These are phyloP conservation scores for Solioccasus polychromus DNA, from an alignment of 768 basidiomycete genomes.

Conservation along the genomic window DNA sequence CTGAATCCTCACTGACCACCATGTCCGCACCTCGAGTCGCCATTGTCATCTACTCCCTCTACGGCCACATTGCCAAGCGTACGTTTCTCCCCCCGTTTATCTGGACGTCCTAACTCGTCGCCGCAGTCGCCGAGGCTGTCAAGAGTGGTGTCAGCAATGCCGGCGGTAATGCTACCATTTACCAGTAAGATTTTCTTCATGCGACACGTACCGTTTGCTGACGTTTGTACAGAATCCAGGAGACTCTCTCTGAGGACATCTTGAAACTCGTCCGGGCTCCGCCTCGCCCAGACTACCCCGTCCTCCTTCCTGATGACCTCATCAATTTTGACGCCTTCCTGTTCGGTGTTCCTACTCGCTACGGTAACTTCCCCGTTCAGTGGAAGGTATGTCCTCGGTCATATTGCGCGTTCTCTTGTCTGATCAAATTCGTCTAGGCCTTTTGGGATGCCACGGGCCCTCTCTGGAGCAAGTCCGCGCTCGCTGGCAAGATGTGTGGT, in stretches of 20 bases:
- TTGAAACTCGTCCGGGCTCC: conserved; percentile 69
- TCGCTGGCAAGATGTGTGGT: conserved; percentile 46
- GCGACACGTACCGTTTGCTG: background rate
- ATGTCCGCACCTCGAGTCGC: conserved; percentile 38
- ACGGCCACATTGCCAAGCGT: conserved; percentile 49
- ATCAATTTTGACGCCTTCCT: conserved; percentile 40
- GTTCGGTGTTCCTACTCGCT: conserved; percentile 45
- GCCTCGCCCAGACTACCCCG: conserved; percentile 59
- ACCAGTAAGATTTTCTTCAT: conserved; percentile 37
- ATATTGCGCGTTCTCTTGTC: conserved; percentile 20
- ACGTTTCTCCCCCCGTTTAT: conserved; percentile 11
- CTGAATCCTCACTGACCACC: background rate
- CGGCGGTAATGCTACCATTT: conserved; percentile 44
- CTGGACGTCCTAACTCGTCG: background rate
- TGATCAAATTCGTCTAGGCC: conserved; percentile 15
- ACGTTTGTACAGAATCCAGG: conserved; percentile 54
- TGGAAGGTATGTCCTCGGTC: conserved; percentile 48
- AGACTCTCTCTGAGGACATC: conserved; percentile 75
- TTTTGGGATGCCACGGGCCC: conserved; percentile 53
- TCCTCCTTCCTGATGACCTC: conserved; percentile 31
- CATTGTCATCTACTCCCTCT: conserved; percentile 49
- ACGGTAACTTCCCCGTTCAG: conserved; percentile 48
- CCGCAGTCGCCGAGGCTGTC: conserved; percentile 32
- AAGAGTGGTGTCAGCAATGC: conserved; percentile 41
- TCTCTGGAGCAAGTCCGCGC: conserved; percentile 40